phyloP scores from a whole-genome alignment of 2,329 filamentous ascomycete species.

The Allantophomopsis lycopodina region DNA sequence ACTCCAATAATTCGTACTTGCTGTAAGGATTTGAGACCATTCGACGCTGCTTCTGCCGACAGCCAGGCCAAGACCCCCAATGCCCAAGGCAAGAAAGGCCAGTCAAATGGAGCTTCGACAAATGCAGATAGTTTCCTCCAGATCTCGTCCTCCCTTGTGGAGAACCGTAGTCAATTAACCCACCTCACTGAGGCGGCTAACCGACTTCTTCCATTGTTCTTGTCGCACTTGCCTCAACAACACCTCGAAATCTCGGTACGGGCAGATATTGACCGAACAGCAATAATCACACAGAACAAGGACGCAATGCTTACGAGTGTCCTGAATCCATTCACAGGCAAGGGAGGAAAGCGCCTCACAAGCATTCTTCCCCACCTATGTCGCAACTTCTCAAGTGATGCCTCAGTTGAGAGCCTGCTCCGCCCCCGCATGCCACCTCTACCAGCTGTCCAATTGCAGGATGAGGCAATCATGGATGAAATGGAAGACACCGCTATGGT shows the following conservation, averaged over 20 bases:
- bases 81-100: neutral
- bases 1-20: conserved; percentile 48
- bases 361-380: conserved; percentile 73
- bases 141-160: conserved; percentile 1
- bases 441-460: conserved; percentile 6
- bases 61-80: conserved; percentile 3
- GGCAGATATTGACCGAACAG: conserved; percentile 66
- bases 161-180: conserved; percentile 20
- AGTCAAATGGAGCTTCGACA: neutral
- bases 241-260: conserved; percentile 59
- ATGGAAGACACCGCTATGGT: too few species aligned
- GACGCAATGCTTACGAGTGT: conserved; percentile 71
- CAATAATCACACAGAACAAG: conserved; percentile 56
- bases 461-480: too few species aligned
- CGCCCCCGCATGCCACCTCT: conserved; percentile 34
- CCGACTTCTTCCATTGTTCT: conserved; percentile 44
- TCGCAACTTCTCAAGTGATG: conserved; percentile 45
- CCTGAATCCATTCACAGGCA: conserved; percentile 58
- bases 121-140: conserved; percentile 1
- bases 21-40: conserved; percentile 59
- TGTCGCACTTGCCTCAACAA: conserved; percentile 50
- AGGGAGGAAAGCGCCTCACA: conserved; percentile 48
- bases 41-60: conserved; percentile 18
- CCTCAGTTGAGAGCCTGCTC: conserved; percentile 57
- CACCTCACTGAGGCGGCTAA: conserved; percentile 41